Conservation (phyloP, 2,329 filamentous ascomycete species). For the Penicillium concentricum region DNA sequence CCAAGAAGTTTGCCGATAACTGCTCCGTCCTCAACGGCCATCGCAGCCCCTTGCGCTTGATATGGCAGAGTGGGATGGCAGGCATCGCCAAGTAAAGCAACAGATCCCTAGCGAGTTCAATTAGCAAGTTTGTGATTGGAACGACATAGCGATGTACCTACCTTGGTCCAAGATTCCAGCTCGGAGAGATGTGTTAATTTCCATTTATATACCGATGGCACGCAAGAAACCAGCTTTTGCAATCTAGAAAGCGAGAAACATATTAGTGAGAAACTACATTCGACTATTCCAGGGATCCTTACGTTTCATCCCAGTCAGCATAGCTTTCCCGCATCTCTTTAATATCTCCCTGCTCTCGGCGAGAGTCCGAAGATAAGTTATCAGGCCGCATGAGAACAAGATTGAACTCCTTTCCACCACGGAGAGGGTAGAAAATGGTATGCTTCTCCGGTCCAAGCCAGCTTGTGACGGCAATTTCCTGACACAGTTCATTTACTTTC, state of each 20-base stretch:
- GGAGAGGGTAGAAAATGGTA: constrained; percentile 61
- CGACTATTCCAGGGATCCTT: neutral
- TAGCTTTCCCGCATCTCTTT: constrained; percentile 61
- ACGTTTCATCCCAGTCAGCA: constrained; percentile 58
- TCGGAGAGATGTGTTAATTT: constrained; percentile 53
- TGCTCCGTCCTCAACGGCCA: constrained; percentile 64
- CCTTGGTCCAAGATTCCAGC: constrained; percentile 43
- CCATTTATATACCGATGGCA: constrained; percentile 64
- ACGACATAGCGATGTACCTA: neutral
- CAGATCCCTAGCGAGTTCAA: neutral
- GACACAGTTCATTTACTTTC: constrained; percentile 46
- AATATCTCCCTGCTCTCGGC: constrained; percentile 49
- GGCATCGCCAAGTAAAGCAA: constrained; percentile 50
- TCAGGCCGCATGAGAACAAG: constrained; percentile 64
- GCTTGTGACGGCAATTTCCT: constrained; percentile 52
- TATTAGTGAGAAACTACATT: neutral
- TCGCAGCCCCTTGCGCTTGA: constrained; percentile 64
- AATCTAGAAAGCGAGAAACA: constrained; percentile 6
- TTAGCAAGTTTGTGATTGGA: neutral
- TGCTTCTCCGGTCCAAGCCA: constrained; percentile 64
- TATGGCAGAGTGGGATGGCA: constrained; percentile 64
- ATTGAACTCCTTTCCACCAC: constrained; percentile 59
- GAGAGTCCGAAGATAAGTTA: constrained; percentile 27
- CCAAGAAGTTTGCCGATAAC: constrained; percentile 59
- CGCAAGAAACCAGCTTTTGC: constrained; percentile 43